A percentile compares a stretch with the other conserved stretches of the same genome.
Conservation (phyloP, 768 basidiomycete genomes). For the Hygrocybe coccinea region DNA sequence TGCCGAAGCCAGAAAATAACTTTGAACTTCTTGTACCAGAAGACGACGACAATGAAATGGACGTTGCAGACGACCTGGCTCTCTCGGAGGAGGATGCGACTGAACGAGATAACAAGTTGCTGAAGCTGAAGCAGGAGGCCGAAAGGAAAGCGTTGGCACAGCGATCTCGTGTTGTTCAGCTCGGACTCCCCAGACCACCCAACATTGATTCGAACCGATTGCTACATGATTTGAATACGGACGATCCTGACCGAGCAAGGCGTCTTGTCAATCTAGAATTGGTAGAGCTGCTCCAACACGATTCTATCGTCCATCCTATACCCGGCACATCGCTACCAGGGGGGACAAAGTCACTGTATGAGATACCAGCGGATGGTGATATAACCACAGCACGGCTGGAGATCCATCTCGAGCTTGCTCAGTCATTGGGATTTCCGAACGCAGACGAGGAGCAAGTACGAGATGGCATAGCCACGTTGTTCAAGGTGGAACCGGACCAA, state of each 20-base stretch:
- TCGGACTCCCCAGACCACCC: conserved; percentile 77
- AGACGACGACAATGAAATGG: conserved; percentile 62
- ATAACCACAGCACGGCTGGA: conserved; percentile 63
- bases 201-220: conserved; percentile 70
- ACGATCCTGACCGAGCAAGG: conserved; percentile 45
- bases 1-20: conserved; percentile 95
- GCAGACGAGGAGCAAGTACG: conserved; percentile 76
- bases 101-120: conserved; percentile 76
- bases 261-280: conserved; percentile 74
- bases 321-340: conserved; percentile 83
- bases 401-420: conserved; percentile 78
- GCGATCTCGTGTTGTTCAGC: conserved; percentile 76
- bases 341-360: conserved; percentile 61
- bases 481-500: conserved; percentile 53
- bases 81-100: conserved; percentile 83
- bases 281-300: conserved; percentile 74
- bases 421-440: conserved; percentile 76
- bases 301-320: conserved; percentile 80
- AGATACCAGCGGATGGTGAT: conserved; percentile 71
- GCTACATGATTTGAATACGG: conserved; percentile 54
- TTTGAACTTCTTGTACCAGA: conserved; percentile 93
- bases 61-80: conserved; percentile 20
- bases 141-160: conserved; percentile 76
- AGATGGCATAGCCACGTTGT: conserved; percentile 63
- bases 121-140: conserved; percentile 65